These are phyloP conservation scores for Emmonsiellopsis sp. DNA, from an alignment of 2,329 filamentous ascomycete species.

Conservation along the genomic window DNA sequence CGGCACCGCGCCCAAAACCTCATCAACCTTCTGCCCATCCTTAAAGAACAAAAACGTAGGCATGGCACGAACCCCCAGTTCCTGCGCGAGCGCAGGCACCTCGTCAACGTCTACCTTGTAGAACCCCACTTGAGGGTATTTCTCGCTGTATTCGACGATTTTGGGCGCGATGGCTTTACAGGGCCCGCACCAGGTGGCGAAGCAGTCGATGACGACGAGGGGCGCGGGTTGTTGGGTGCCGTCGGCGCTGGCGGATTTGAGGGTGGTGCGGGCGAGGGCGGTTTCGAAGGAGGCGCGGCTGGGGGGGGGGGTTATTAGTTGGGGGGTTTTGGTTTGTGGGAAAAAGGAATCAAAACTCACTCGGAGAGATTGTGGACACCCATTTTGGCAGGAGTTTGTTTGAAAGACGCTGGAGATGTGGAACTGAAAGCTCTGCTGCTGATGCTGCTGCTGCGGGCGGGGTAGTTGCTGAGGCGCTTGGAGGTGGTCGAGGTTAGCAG, in stretches of 20 bases:
- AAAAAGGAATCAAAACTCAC: slow-evolving; percentile 26
- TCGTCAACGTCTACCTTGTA: slow-evolving; percentile 49
- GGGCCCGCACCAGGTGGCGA: slow-evolving; percentile 49
- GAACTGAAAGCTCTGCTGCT: slow-evolving; percentile 13
- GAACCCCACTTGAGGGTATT: slow-evolving; percentile 43
- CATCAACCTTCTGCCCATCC: slow-evolving; percentile 25
- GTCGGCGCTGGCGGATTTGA: slow-evolving; percentile 41
- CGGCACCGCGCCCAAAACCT: slow-evolving; percentile 58
- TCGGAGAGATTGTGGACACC: slow-evolving; percentile 35
- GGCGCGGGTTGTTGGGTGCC: slow-evolving; percentile 26
- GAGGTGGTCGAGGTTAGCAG: background rate
- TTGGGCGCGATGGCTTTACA: slow-evolving; percentile 47
- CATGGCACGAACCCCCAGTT: slow-evolving; percentile 43
- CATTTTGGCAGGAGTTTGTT: slow-evolving; percentile 36
- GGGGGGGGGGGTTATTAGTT: slow-evolving; percentile 11
- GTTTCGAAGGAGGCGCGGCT: slow-evolving; percentile 33
- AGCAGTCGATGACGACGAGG: slow-evolving; percentile 47
- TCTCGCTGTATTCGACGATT: slow-evolving; percentile 43
- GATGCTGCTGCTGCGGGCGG: slow-evolving; percentile 23
- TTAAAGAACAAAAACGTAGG: slow-evolving; percentile 34
- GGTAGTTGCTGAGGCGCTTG: slow-evolving; percentile 22
- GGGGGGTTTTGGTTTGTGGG: background rate
- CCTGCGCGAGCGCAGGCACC: slow-evolving; percentile 40
- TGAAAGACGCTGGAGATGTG: slow-evolving; percentile 14
- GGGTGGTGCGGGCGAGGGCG: slow-evolving; percentile 43